These are phyloP conservation scores for Apiotrichum domesticum DNA, from an alignment of 1,284 basidiomycete species.

Conservation along the genomic window DNA sequence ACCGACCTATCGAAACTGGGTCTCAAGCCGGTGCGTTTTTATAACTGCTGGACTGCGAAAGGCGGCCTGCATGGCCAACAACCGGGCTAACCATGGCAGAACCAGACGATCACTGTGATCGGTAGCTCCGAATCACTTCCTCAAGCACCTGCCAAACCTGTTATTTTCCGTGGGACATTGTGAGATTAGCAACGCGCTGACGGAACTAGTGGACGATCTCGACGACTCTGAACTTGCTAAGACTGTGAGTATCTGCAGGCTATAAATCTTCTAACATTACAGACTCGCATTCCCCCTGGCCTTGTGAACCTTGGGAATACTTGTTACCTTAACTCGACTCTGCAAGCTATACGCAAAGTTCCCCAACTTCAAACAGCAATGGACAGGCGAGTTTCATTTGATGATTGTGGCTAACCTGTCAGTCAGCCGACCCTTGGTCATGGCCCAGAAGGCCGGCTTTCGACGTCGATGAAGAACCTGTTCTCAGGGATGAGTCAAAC, in stretches of 20 bases:
- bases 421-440: slow-evolving; percentile 20
- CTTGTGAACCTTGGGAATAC: slow-evolving; percentile 41
- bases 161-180: slow-evolving; percentile 57
- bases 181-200: neutral
- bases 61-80: too few relatives aligned
- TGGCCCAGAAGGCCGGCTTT: slow-evolving; percentile 47
- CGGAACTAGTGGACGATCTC: slow-evolving; percentile 61
- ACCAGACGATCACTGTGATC: slow-evolving; percentile 55
- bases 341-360: slow-evolving; percentile 85
- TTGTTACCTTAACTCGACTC: slow-evolving; percentile 85
- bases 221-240: slow-evolving; percentile 71
- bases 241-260: slow-evolving; percentile 54
- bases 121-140: slow-evolving; percentile 89
- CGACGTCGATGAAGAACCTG: slow-evolving; percentile 62
- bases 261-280: slow-evolving; percentile 26
- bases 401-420: neutral
- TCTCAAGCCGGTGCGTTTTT: slow-evolving; percentile 61
- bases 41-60: neutral
- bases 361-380: slow-evolving; percentile 77
- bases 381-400: slow-evolving; percentile 49
- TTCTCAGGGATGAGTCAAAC: slow-evolving; percentile 69
- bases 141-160: slow-evolving; percentile 68
- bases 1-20: slow-evolving; percentile 74
- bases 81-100: neutral
- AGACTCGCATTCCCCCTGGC: slow-evolving; percentile 52